Evolutionary conservation across 306 rosid species (phyloP), one percentile per base, ranked within the genome.

Genomic region (Vachellia collinsii): DNA sequence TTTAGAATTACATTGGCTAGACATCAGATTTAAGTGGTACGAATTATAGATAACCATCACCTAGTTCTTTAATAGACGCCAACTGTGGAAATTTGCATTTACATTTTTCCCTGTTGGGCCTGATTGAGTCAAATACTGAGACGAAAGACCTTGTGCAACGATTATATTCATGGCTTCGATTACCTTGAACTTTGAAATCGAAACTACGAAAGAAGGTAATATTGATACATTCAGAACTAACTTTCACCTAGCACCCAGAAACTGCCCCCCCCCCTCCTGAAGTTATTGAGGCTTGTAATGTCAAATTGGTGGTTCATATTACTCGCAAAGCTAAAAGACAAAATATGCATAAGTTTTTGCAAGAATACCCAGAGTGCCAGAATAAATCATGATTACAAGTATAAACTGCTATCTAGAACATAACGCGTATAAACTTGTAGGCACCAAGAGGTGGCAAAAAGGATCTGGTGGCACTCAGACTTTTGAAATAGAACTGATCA

Each of bases 401-500:
- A 56, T 19, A 56, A 56, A 83, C 54, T n/a, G 16, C 62, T 36
- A 56, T 50, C 68, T 62, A 54, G 78, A 19, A 36, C 62, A 80
- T 44, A 38, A 43, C 8, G 42, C 53, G 74, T 61, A 77, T 62
- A 50, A 8, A 75, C 39, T 4, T 47, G 23, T 16, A 48, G 39
- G 17, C 61, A 29, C 34, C 34, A 42, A 5, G 54, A 70, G 22
- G 47, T 59, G 77, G 41, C 39, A 22, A 77, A 46, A 76, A 71
- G 25, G 50, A 44, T 44, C 8, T 10, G 65, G 56, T 50, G 11
- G 46, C 48, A 4, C 11, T 85, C 76, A 88, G 43, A 72, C 77
- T 79, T 82, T 82, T 6, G 84, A 84, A 79, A 63, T 44, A 37
- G 93, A 82, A 8, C 73, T 71, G 77, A 95, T 78, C 80, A 91